Conservation (phyloP, 2,329 filamentous ascomycete species). For the Penicillium freii region DNA sequence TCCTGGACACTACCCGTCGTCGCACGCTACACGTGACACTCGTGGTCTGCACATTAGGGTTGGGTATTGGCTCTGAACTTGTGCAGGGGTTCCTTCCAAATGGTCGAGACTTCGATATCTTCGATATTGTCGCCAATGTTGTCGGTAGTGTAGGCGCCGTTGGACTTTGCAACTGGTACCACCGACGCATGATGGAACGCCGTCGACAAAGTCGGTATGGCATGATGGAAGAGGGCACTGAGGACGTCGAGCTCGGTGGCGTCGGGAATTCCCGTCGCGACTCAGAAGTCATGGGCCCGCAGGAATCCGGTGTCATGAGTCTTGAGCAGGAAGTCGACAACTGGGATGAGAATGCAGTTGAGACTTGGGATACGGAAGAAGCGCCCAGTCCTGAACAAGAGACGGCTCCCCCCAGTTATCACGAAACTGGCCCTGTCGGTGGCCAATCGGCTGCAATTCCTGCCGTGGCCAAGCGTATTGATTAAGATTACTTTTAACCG, state of each 20-base stretch:
- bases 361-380: slow-evolving; percentile 63
- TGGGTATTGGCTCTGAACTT: slow-evolving; percentile 57
- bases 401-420: slow-evolving; percentile 19
- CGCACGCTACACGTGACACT: slow-evolving; percentile 82
- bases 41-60: slow-evolving; percentile 68
- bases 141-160: slow-evolving; percentile 71
- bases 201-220: slow-evolving; percentile 73
- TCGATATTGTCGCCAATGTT: slow-evolving; percentile 85
- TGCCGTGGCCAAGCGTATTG: slow-evolving; percentile 32
- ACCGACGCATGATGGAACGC: slow-evolving; percentile 90
- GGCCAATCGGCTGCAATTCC: slow-evolving; percentile 22
- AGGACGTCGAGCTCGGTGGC: slow-evolving; percentile 72
- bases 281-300: slow-evolving; percentile 43
- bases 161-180: slow-evolving; percentile 82
- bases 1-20: slow-evolving; percentile 84
- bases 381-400: slow-evolving; percentile 29
- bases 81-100: slow-evolving; percentile 66
- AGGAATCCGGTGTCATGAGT: slow-evolving; percentile 65
- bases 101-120: slow-evolving; percentile 69
- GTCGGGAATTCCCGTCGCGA: slow-evolving; percentile 46
- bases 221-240: slow-evolving; percentile 53
- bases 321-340: slow-evolving; percentile 85
- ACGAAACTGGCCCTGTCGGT: slow-evolving; percentile 15
- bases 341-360: slow-evolving; percentile 83
- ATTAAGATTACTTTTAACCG: slow-evolving; percentile 22